A percentile compares a stretch with the other conserved stretches of the same genome.
Conservation (phyloP, 305 asterid species). For the Fraxinus ornus region DNA sequence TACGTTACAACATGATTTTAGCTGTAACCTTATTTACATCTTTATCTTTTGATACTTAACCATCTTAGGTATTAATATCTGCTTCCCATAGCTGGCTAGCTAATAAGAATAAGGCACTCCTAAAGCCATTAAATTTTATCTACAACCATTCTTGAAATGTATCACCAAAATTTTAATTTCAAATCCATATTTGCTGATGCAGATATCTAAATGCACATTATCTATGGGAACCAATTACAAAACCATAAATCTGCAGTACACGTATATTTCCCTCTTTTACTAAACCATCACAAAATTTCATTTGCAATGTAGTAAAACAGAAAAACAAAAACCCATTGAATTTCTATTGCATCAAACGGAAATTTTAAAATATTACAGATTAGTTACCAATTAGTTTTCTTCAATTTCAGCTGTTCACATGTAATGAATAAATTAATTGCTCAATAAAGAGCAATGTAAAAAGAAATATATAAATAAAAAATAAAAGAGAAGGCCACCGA, state of each 20-base stretch:
- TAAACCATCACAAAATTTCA: not conserved
- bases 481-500: not conserved
- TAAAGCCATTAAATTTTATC: not conserved
- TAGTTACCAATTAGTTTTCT: not conserved
- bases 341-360: not conserved
- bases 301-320: not conserved
- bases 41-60: not conserved
- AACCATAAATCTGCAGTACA: not conserved
- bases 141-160: not conserved
- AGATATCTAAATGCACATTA: not conserved
- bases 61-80: not conserved
- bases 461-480: not conserved
- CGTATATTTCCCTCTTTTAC: not conserved
- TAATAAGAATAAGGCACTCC: not conserved
- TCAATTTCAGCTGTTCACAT: constrained; percentile 8
- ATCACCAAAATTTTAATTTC: not conserved
- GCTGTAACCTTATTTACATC: not conserved
- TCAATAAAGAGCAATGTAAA: not conserved
- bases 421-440: not conserved
- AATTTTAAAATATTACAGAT: not conserved
- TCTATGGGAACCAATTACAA: not conserved
- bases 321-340: not conserved
- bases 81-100: not conserved
- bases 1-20: not conserved
- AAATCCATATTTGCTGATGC: not conserved